Evolutionary conservation across 192 early-diverging fungal species (phyloP), one percentile per base, ranked within the genome.

Genomic region (Coemansia sp.): DNA sequence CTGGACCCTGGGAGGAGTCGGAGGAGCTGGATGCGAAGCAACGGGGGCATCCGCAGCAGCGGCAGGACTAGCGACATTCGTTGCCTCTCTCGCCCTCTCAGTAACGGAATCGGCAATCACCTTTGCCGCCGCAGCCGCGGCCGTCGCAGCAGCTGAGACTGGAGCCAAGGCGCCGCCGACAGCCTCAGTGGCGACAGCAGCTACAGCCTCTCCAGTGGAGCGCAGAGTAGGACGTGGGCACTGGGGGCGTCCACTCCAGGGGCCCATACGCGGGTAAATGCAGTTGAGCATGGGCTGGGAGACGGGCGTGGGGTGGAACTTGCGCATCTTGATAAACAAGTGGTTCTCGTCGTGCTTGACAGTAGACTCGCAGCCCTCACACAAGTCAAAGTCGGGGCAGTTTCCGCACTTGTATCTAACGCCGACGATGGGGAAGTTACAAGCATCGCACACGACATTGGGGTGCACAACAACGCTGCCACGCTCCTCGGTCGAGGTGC

Each of bases 381-480:
- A 99, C 43, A 99, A 80, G 86, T 99, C 97, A 69, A 87, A 99
- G 70, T 99, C 95, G 41, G 90, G 75, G 72, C 97, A 99, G 77
- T 97, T 96, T 39, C 91, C 91, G 76, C 97, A 99, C 80, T 96
- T 96, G 88, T 93, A 99, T 5, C 96, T 87, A 27, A 90, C 80
- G 22, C 96, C 97, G 13, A 93, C 86, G 50, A 99, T 90, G 0
- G 93, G 94, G 24, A 90, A 88, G 22, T 85, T 79, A 39, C 89
- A 83, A 15, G 27, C 50, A n/a, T 81, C 79, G 40, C 79, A 81
- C 29, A 47, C 29, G 53, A 81, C 74, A 44, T 71, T 62, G 12
- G 43, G 16, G 62, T 81, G 79, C 33, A 69, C 65, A 27, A 69
- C 65, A 27, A 16, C 46, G 33, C 52, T 47, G 49, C 3, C 36